phyloP scores from a whole-genome alignment of 2,329 filamentous ascomycete genomes.

The Arachnopeziza araneosa region DNA sequence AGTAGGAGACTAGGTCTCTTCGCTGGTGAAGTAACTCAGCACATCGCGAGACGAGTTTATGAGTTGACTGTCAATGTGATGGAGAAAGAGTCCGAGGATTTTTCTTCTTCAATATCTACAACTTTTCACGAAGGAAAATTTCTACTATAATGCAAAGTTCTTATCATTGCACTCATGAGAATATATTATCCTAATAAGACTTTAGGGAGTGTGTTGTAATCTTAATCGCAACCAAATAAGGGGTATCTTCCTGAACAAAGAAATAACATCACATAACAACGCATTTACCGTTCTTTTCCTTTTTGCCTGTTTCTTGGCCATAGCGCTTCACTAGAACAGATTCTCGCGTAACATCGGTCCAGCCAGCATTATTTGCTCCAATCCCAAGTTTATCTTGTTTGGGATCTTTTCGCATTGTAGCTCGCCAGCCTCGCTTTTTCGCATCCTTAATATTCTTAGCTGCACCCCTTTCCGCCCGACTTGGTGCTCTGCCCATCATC shows the following conservation, averaged over 20 bases:
- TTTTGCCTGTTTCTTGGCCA: constrained; percentile 23
- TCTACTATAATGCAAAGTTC: too few relatives aligned
- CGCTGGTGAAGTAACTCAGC: too few relatives aligned
- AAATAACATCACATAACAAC: constrained; percentile 43
- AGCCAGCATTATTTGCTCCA: constrained; percentile 41
- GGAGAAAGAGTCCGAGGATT: too few relatives aligned
- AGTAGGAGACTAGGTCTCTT: too few relatives aligned
- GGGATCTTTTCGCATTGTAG: constrained; percentile 32
- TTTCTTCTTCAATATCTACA: too few relatives aligned
- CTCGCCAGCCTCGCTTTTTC: constrained; percentile 49
- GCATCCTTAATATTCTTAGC: constrained; percentile 59
- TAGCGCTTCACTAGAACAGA: constrained; percentile 4
- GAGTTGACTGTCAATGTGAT: too few relatives aligned
- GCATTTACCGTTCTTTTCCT: constrained; percentile 42
- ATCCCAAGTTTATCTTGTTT: constrained; percentile 40
- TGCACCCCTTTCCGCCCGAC: constrained; percentile 54
- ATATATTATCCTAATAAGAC: not conserved
- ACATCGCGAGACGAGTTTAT: too few relatives aligned
- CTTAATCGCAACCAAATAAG: not conserved
- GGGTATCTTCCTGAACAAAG: not conserved
- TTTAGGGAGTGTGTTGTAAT: not conserved
- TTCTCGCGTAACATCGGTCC: constrained; percentile 43
- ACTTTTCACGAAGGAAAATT: too few relatives aligned
- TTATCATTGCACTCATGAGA: not conserved
- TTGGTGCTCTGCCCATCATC: constrained; percentile 33